Conservation (phyloP, 2,329 filamentous ascomycete genomes). For the Calonectria pteridis region DNA sequence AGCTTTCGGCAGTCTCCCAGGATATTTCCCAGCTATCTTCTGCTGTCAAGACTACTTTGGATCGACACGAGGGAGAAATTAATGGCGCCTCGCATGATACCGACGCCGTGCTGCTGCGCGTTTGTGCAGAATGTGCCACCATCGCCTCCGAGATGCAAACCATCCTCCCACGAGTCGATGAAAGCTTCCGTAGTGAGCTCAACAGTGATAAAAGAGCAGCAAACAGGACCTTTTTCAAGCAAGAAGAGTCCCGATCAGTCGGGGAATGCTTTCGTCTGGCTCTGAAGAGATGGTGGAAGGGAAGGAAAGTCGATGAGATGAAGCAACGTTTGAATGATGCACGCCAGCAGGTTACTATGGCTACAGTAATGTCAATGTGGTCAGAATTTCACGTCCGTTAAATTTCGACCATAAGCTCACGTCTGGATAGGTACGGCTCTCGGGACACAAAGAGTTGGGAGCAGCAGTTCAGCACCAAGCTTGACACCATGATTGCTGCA, state of each 20-base stretch:
- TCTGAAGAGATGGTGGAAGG: neutral
- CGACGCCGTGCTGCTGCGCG: neutral
- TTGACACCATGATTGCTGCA: constrained; percentile 7
- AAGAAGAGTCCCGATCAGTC: neutral
- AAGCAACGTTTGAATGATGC: neutral
- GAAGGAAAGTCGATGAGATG: constrained; percentile 12
- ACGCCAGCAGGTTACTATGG: constrained; percentile 14
- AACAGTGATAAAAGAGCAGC: neutral
- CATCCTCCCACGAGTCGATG: neutral
- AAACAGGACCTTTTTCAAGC: neutral
- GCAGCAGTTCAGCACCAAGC: constrained; percentile 15
- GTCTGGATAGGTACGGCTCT: neutral
- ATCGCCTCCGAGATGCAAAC: neutral
- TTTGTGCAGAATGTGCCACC: constrained; percentile 1
- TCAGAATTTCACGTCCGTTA: neutral
- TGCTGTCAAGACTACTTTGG: neutral
- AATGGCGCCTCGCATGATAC: neutral
- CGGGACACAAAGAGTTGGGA: constrained; percentile 10
- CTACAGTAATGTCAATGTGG: constrained; percentile 8
- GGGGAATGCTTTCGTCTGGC: constrained; percentile 1
- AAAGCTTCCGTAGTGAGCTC: neutral
- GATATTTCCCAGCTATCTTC: neutral
- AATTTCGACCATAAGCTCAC: neutral
- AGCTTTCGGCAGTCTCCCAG: neutral
- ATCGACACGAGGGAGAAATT: neutral